Evolutionary conservation across 768 basidiomycete species (phyloP), one percentile per base, ranked within the genome.

Genomic region (Mycena epipterygia): DNA sequence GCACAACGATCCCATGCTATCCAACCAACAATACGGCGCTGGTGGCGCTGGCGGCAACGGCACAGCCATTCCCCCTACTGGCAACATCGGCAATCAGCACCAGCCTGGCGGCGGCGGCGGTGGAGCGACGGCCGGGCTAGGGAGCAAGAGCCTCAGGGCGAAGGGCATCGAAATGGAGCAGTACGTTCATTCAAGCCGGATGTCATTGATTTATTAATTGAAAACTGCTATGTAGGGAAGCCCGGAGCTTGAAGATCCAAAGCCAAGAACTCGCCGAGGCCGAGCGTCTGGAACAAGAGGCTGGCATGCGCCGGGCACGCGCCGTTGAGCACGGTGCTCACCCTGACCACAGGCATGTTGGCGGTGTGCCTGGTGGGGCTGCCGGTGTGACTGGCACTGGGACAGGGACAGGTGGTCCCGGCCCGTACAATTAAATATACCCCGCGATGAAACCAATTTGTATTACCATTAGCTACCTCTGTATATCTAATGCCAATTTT

Each of bases 131-230:
- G 81, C 83, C 6, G 87, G 88, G 44, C 76, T 89, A 41, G 85
- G 88, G 21, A 87, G 86, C 75, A 80, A 80, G 32, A 76, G 85
- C 0, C 76, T 89, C 25, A 86, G 87, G 73, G 82, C 82, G 17
- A 87, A 86, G 72, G 89, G 87, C 17, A 67, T 84, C 25, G 80
- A 87, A 79, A 89, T 88, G 74, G 85, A 89, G 71, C 82, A 83
- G 55, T 56, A 27, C 4, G 55, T 56, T 23, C 19, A 58, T 29
- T 46, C 25, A 21, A 12, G 19, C 13, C 14, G 27, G 21, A 17
- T 21, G 8, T 2, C 21, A 25, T 35, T 16, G 8, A 19, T 23
- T 23, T 56, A 13, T 39, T 39, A 3, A 27, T 5, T 41, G 35
- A 37, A 8, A 19, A n/a, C 23, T 33, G 33, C 13, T 35, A 5